Conservation (phyloP, 2,329 filamentous ascomycete genomes). For the Albifimbria verrucaria region DNA sequence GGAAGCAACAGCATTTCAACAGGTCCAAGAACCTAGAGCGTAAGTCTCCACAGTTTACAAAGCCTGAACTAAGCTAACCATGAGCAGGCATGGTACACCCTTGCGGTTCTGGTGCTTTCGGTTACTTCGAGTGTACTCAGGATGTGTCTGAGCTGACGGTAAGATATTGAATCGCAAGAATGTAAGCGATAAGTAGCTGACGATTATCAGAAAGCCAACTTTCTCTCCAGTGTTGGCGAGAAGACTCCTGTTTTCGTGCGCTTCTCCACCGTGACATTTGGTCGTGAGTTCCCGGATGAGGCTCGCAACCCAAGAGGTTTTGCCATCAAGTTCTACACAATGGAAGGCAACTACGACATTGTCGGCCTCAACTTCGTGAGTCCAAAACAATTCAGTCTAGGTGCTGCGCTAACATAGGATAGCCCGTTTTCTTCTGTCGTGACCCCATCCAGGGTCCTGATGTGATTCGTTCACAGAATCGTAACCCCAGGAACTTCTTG, state of each 20-base stretch:
- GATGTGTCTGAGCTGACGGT: constrained; percentile 43
- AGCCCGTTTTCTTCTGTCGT: constrained; percentile 46
- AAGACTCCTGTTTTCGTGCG: constrained; percentile 57
- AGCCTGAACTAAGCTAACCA: neutral
- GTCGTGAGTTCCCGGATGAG: constrained; percentile 64
- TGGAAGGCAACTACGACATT: constrained; percentile 59
- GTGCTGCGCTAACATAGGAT: neutral
- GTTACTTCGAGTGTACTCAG: constrained; percentile 43
- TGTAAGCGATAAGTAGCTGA: neutral
- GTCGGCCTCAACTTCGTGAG: constrained; percentile 39
- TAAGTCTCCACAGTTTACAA: constrained; percentile 4
- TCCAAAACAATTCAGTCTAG: neutral
- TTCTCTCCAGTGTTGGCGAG: constrained; percentile 50
- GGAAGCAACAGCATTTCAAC: constrained; percentile 53
- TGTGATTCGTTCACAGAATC: constrained; percentile 43
- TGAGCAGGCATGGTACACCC: constrained; percentile 26
- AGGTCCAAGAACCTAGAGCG: constrained; percentile 49
- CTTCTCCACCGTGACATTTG: constrained; percentile 70
- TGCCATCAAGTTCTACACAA: constrained; percentile 67
- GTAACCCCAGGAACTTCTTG: constrained; percentile 45
- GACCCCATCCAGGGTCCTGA: constrained; percentile 44
- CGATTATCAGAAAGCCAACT: constrained; percentile 8
- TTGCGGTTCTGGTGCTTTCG: constrained; percentile 34
- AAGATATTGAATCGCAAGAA: constrained; percentile 24
- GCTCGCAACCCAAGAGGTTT: constrained; percentile 62